Conservation (phyloP, 257 asterid genomes). For the Petrea volubilis region DNA sequence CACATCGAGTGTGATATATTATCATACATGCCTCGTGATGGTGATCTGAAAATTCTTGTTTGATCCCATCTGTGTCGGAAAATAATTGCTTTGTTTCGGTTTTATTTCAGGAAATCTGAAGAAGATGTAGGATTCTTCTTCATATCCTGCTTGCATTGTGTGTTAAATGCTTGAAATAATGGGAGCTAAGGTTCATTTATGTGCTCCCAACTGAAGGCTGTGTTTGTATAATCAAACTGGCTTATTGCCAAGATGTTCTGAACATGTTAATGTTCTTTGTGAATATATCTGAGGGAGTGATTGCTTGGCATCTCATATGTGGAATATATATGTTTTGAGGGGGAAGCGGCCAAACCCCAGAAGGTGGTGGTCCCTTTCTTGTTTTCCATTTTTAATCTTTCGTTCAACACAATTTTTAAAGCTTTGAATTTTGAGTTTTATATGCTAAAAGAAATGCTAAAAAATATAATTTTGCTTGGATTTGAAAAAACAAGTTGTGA, state of each 20-base stretch:
- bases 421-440: background rate
- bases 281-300: background rate
- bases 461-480: background rate
- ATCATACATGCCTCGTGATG: too few species aligned
- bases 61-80: conserved; percentile 11
- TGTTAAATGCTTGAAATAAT: conserved; percentile 11
- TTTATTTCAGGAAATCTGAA: background rate
- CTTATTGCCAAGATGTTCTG: background rate
- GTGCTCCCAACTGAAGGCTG: background rate
- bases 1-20: background rate
- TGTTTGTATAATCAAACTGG: background rate
- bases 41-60: conserved; percentile 28
- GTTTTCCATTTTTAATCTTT: background rate
- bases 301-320: too few species aligned
- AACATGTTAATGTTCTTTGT: background rate
- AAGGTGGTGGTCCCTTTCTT: background rate
- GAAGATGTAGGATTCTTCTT: conserved; percentile 28
- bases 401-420: background rate
- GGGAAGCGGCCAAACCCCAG: background rate
- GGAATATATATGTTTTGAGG: too few species aligned
- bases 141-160: background rate
- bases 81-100: conserved; percentile 9
- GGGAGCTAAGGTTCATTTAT: background rate
- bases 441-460: background rate
- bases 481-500: too few species aligned